Percentiles rank a stretch among this genome's conserved stretches.
These are phyloP conservation scores for Ascosphaera apis DNA, from an alignment of 2,329 filamentous ascomycete species.

Conservation along the genomic window DNA sequence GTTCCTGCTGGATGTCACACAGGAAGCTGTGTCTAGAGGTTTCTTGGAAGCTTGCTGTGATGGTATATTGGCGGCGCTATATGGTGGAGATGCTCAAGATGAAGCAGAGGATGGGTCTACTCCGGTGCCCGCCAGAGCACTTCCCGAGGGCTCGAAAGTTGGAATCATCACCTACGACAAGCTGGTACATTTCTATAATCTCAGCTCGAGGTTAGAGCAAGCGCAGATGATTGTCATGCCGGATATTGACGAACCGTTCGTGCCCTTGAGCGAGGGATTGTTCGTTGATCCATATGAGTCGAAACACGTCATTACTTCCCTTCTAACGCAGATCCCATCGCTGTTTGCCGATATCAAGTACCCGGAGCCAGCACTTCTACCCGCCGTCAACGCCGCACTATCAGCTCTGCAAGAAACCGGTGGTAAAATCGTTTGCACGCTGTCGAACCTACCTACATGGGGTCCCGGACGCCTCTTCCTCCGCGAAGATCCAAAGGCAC, in stretches of 20 bases:
- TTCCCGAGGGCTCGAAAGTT: conserved; percentile 64
- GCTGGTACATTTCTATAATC: conserved; percentile 95
- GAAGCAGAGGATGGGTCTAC: conserved; percentile 31
- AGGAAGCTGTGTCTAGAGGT: conserved; percentile 74
- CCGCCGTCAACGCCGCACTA: conserved; percentile 61
- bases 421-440: conserved; percentile 74
- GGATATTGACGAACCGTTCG: conserved; percentile 87
- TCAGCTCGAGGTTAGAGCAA: conserved; percentile 52
- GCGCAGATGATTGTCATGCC: conserved; percentile 99
- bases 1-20: conserved; percentile 82
- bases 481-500: conserved; percentile 69
- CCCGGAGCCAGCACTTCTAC: conserved; percentile 69
- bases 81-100: conserved; percentile 38
- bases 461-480: conserved; percentile 68
- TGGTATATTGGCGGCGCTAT: conserved; percentile 65
- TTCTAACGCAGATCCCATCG: conserved; percentile 60
- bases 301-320: conserved; percentile 62
- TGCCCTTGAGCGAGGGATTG: conserved; percentile 71
- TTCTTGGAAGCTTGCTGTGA: conserved; percentile 79
- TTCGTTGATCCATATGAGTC: conserved; percentile 91
- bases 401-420: conserved; percentile 69
- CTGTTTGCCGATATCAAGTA: conserved; percentile 79
- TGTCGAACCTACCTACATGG: conserved; percentile 74
- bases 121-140: conserved; percentile 26
- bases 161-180: conserved; percentile 93